Conservation (phyloP, 164 flowering plant species). For the Dillenia suffruticosa region DNA sequence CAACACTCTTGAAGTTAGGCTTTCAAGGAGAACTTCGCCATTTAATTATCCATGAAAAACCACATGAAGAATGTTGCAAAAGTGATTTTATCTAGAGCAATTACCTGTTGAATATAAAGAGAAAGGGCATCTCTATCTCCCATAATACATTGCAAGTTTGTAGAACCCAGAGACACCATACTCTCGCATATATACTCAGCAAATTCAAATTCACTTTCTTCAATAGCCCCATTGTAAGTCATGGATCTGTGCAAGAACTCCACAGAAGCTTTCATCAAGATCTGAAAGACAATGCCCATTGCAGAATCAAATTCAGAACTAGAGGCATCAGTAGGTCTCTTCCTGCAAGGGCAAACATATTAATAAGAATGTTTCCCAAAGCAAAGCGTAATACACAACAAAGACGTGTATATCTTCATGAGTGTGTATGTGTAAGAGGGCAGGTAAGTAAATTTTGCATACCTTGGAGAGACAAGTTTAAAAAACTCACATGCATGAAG, state of each 20-base stretch:
- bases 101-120: slow-evolving; percentile 82
- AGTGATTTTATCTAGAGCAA: neutral
- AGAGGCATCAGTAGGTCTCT: slow-evolving; percentile 65
- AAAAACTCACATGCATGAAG: slow-evolving; percentile 97
- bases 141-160: slow-evolving; percentile 69
- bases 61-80: no score
- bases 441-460: slow-evolving; percentile 1
- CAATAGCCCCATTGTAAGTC: slow-evolving; percentile 32
- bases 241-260: slow-evolving; percentile 51
- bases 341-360: slow-evolving; percentile 48
- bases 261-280: slow-evolving; percentile 66
- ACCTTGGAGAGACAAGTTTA: slow-evolving; percentile 88
- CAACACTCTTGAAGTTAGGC: neutral
- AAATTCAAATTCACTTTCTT: slow-evolving; percentile 89
- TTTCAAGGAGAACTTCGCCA: no score
- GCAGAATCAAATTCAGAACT: slow-evolving; percentile 80
- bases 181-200: slow-evolving; percentile 91
- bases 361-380: slow-evolving; percentile 8
- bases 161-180: slow-evolving; percentile 82
- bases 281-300: slow-evolving; percentile 63
- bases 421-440: no score
- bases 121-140: slow-evolving; percentile 41
- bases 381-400: neutral
- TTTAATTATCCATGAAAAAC: no score
- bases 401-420: neutral